phyloP scores from a whole-genome alignment of 129 eudicot species.

The Escallonia rubra region DNA sequence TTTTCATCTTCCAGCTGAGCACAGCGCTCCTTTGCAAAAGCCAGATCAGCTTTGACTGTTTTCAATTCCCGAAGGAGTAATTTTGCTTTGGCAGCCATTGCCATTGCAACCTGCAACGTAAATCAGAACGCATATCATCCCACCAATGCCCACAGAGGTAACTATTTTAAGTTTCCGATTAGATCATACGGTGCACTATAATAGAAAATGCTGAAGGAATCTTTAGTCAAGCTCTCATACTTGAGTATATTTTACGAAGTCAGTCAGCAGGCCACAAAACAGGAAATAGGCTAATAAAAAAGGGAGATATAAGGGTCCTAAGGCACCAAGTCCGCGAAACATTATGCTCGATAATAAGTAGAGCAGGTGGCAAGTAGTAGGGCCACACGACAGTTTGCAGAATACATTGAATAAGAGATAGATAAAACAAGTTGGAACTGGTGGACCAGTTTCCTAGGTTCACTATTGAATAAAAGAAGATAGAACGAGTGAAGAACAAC shows the following conservation, averaged over 20 bases:
- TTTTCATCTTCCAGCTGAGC: conserved; percentile 95
- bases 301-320: too few species aligned
- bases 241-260: too few species aligned
- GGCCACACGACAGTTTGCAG: neutral
- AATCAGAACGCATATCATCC: conserved; percentile 26
- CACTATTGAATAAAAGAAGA: neutral
- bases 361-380: too few species aligned
- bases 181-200: too few species aligned
- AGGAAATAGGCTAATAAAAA: too few species aligned
- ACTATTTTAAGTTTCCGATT: neutral
- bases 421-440: neutral
- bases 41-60: conserved; percentile 90
- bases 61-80: conserved; percentile 89
- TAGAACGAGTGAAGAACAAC: neutral
- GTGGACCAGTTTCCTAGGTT: neutral
- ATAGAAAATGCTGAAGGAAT: too few species aligned
- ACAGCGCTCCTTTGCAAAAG: conserved; percentile 94
- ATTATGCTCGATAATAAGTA: too few species aligned
- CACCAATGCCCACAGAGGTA: conserved; percentile 2
- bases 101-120: conserved; percentile 81
- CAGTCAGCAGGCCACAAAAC: too few species aligned
- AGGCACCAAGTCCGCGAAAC: too few species aligned
- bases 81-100: conserved; percentile 97
- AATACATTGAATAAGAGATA: neutral
- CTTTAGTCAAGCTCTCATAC: too few species aligned